phyloP scores from a whole-genome alignment of 2,329 filamentous ascomycete species.

The Clonostachys byssicola region DNA sequence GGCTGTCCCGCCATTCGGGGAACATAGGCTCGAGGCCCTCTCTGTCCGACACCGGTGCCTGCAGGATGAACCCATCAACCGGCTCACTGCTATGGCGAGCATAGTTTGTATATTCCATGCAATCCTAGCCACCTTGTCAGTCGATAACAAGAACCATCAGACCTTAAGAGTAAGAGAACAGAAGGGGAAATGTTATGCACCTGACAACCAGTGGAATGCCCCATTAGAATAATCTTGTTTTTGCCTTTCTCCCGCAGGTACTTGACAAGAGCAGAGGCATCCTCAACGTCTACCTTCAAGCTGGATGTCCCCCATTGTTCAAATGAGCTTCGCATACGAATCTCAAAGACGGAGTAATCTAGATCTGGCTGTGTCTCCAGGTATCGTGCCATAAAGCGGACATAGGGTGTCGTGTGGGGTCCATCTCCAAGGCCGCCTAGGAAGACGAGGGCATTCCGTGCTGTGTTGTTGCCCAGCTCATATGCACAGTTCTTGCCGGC shows the following conservation, averaged over 20 bases:
- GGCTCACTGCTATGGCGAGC: conserved; percentile 38
- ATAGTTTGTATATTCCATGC: conserved; percentile 47
- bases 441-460: conserved; percentile 60
- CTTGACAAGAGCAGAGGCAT: conserved; percentile 46
- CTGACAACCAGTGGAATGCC: conserved; percentile 56
- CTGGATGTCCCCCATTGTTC: conserved; percentile 44
- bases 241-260: conserved; percentile 47
- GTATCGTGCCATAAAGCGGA: conserved; percentile 37
- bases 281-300: conserved; percentile 46
- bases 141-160: not conserved
- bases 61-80: conserved; percentile 73
- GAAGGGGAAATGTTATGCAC: conserved; percentile 18
- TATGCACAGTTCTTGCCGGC: conserved; percentile 36
- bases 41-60: conserved; percentile 76
- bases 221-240: conserved; percentile 49
- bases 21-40: conserved; percentile 52
- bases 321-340: conserved; percentile 51
- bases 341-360: conserved; percentile 51
- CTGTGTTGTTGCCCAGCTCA: conserved; percentile 32
- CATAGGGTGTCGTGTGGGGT: conserved; percentile 59
- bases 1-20: conserved; percentile 34
- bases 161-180: not conserved
- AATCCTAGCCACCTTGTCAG: conserved; percentile 35
- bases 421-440: conserved; percentile 69
- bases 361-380: conserved; percentile 30